A percentile compares a stretch with the other conserved stretches of the same genome.
These are phyloP conservation scores for Acacia crassicarpa DNA, from an alignment of 306 rosid genomes.

Conservation along the genomic window DNA sequence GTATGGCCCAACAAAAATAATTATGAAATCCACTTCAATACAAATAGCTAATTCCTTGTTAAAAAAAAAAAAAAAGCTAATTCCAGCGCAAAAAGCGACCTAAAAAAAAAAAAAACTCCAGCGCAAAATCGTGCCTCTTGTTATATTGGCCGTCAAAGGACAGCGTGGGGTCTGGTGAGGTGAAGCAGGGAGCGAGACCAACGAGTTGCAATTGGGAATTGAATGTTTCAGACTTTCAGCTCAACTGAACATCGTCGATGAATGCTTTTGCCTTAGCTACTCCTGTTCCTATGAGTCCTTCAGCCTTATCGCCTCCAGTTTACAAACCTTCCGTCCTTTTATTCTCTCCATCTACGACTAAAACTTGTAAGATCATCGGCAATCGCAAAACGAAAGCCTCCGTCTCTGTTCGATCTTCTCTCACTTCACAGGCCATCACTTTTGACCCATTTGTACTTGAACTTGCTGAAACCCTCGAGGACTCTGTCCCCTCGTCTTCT, in stretches of 20 bases:
- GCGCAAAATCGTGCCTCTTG: neutral
- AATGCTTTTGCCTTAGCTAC: slow-evolving; percentile 49
- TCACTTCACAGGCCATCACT: slow-evolving; percentile 36
- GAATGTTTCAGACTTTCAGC: neutral
- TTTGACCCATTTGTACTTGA: slow-evolving; percentile 86
- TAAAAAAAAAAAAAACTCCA: no score
- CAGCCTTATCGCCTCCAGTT: slow-evolving; percentile 46
- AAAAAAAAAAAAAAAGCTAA: neutral
- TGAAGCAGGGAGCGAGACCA: neutral
- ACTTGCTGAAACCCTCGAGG: slow-evolving; percentile 91
- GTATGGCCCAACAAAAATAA: neutral
- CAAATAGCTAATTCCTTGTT: neutral
- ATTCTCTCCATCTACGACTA: slow-evolving; percentile 20
- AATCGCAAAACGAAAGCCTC: slow-evolving; percentile 32
- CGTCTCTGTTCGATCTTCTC: slow-evolving; percentile 40
- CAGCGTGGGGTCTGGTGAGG: neutral
- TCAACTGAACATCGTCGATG: slow-evolving; percentile 30
- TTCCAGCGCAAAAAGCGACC: neutral
- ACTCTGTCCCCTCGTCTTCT: slow-evolving; percentile 51
- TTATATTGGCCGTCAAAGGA: neutral
- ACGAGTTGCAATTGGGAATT: neutral
- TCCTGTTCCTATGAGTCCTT: slow-evolving; percentile 46
- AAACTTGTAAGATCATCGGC: slow-evolving; percentile 19
- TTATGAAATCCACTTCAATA: neutral
- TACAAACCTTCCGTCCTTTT: slow-evolving; percentile 37